A percentile compares a stretch with the other conserved stretches of the same genome.
These are phyloP conservation scores for Beta corolliflora DNA, from an alignment of 179 eudicot genomes.

Conservation along the genomic window DNA sequence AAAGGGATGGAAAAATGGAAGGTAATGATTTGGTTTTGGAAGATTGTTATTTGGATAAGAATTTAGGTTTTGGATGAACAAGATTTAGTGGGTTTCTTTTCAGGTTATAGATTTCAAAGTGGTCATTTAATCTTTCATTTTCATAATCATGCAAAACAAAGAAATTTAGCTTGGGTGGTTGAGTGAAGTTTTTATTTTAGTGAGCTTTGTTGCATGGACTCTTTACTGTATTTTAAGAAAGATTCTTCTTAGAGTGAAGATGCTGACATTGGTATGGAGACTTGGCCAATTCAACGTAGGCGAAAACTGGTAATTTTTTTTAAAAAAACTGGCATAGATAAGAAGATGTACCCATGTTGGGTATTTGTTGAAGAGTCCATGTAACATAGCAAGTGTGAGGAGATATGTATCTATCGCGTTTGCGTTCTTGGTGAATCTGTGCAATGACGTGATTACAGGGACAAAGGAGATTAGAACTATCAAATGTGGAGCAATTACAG, in stretches of 20 bases:
- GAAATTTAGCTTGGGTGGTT: neutral
- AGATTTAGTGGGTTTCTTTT: neutral
- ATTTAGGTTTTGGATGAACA: neutral
- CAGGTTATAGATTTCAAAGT: neutral
- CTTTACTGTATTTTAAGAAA: neutral
- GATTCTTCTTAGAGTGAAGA: neutral
- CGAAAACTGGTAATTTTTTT: neutral
- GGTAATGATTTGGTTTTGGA: neutral
- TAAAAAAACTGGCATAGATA: neutral
- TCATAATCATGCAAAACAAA: conserved; percentile 1
- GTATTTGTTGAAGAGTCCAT: conserved; percentile 1
- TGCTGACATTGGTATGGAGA: conserved; percentile 10
- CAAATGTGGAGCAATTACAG: conserved; percentile 29
- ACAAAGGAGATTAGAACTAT: conserved; percentile 16
- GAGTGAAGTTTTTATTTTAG: neutral
- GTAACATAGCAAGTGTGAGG: conserved; percentile 9
- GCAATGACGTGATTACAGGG: conserved; percentile 27
- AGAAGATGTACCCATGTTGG: conserved; percentile 4
- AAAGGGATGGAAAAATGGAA: neutral
- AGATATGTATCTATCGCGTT: conserved; percentile 2
- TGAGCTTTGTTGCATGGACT: conserved; percentile 14
- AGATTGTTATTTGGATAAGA: conserved; percentile 4
- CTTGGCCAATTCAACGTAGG: neutral
- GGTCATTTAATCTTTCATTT: neutral
- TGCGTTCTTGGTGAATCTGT: conserved; percentile 19